Conservation (phyloP, 495 filamentous ascomycete species). For the Aspergillus sclerotioniger region DNA sequence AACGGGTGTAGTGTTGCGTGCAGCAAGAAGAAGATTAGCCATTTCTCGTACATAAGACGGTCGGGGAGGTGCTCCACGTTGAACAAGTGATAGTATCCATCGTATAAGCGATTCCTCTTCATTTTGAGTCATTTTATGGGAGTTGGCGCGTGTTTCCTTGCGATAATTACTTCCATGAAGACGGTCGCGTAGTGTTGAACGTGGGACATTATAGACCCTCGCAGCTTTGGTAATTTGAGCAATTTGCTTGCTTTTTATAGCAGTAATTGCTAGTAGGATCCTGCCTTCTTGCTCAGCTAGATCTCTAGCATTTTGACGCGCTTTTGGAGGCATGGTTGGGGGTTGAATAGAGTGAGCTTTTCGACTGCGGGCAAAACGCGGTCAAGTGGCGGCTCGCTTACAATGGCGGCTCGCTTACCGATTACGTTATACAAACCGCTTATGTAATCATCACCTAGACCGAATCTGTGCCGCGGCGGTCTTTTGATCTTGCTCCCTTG, state of each 20-base stretch:
- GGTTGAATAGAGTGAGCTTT: conserved; percentile 5
- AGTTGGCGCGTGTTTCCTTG: too few relatives aligned
- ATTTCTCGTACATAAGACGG: too few relatives aligned
- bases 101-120: too few relatives aligned
- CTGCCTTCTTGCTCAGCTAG: conserved; percentile 4
- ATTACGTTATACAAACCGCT: not conserved
- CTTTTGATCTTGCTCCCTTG: not conserved
- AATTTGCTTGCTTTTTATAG: not conserved
- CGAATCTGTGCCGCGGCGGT: not conserved
- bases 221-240: too few relatives aligned
- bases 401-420: not conserved
- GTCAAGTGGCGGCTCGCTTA: not conserved
- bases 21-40: too few relatives aligned
- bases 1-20: too few relatives aligned
- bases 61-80: too few relatives aligned
- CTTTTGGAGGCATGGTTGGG: conserved; percentile 12
- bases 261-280: conserved; percentile 1
- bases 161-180: too few relatives aligned
- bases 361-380: not conserved
- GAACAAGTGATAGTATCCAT: too few relatives aligned
- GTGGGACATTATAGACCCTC: too few relatives aligned
- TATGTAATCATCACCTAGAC: not conserved
- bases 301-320: conserved; percentile 5
- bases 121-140: too few relatives aligned
- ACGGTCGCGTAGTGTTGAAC: too few relatives aligned